Evolutionary conservation across 305 asterid genomes (phyloP), one percentile per base, ranked within the genome.

Genomic region (Fraxinus velutina): DNA sequence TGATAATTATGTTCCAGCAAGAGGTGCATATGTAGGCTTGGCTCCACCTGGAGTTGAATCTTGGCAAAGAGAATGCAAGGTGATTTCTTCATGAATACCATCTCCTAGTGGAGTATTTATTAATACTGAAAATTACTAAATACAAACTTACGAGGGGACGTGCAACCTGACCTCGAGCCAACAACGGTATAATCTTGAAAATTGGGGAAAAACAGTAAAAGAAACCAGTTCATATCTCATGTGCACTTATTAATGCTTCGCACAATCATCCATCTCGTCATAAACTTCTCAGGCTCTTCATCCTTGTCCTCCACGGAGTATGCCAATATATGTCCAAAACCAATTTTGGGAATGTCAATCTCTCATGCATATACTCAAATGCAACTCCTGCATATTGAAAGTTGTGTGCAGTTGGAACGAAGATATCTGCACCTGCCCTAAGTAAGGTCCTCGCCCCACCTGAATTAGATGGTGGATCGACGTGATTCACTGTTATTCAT

Each of bases 61-160:
- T 34, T 84, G 84, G 84, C 86, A 84, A 77, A 76, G 82, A 76
- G 86, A 84, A 57, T 57, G 50, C 80, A 84, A 80, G 86, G 86
- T 80, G 73, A 15, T 73, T 13, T 39, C 24, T 10, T 57, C 57
- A 21, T 72, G 27, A 36, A 50, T 17, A 52, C 62, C 62, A n/a
- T n/a, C 62, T 52, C 62, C 22, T 52, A 50, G 62, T 50, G 21
- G 62, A 50, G 21, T 15, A 50, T 50, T 50, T 50, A 15, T n/a
- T 50, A 50, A 50, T n/a, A n/a, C 22, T 52, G 22, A 52, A 0
- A 52, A 52, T 52, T 5, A 15, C 8, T n/a, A 44, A 44, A 44
- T 44, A 44, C 52, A 10, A 12, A 44, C 52, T 42, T 42, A 42
- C 50, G 50, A 42, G 50, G 50, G 15, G n/a, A 9, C 50, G 50